phyloP scores from a whole-genome alignment of 768 basidiomycete species.

The Amanita pseudoporphyria region DNA sequence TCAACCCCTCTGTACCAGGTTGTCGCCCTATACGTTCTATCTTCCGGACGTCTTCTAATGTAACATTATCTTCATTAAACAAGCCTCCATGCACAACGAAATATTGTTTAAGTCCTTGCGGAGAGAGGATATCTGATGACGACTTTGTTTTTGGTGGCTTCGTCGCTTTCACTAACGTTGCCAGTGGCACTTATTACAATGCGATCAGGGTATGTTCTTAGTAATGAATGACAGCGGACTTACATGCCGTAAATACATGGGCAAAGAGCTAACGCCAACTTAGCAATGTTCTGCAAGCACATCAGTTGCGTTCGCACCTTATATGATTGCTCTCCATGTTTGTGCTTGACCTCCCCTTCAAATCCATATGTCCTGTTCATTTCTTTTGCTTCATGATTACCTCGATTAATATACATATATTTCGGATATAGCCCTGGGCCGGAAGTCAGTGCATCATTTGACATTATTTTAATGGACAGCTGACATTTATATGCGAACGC shows the following conservation, averaged over 20 bases:
- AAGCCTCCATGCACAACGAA: constrained; percentile 96
- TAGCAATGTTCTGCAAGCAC: not conserved
- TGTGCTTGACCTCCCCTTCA: constrained; percentile 93
- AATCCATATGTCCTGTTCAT: constrained; percentile 96
- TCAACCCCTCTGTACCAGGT: constrained; percentile 90
- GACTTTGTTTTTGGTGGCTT: constrained; percentile 42
- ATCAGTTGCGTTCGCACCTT: constrained; percentile 40
- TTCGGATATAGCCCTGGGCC: constrained; percentile 74
- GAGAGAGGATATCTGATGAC: constrained; percentile 52
- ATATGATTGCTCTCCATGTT: constrained; percentile 93
- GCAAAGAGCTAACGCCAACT: constrained; percentile 62
- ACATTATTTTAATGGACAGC: constrained; percentile 16
- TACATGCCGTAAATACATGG: constrained; percentile 85
- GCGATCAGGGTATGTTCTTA: not conserved
- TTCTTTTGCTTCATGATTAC: constrained; percentile 94
- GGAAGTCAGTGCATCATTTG: not conserved
- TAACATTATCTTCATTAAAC: constrained; percentile 93
- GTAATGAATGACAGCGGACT: constrained; percentile 17
- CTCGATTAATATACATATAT: constrained; percentile 87
- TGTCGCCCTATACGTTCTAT: constrained; percentile 82
- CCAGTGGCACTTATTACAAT: constrained; percentile 62
- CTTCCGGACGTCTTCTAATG: constrained; percentile 84
- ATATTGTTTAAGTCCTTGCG: constrained; percentile 77
- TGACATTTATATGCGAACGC: constrained; percentile 93
- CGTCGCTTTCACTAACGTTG: constrained; percentile 75